A percentile compares a stretch with the other conserved stretches of the same genome.
Conservation (phyloP, 164 flowering plant genomes). For the Dillenia suffruticosa region DNA sequence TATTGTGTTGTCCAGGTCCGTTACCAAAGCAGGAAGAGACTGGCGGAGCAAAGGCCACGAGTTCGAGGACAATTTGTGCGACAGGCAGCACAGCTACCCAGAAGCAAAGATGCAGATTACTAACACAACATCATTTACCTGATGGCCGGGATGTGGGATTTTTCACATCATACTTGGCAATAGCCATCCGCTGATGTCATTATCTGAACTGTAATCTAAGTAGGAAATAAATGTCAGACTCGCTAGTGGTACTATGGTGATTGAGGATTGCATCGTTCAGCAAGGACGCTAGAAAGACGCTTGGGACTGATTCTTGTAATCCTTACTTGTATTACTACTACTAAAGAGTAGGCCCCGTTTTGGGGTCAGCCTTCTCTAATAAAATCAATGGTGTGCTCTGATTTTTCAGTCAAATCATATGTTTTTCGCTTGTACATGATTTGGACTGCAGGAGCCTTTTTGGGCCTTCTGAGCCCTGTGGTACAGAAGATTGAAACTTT, state of each 20-base stretch:
- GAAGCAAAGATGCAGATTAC: constrained; percentile 20
- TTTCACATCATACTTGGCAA: constrained; percentile 26
- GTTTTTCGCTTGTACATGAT: too few species aligned
- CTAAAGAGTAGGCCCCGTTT: constrained; percentile 4
- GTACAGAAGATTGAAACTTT: too few species aligned
- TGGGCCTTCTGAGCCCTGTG: too few species aligned
- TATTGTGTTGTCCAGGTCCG: constrained; percentile 46
- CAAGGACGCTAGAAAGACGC: background rate
- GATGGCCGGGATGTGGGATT: constrained; percentile 7
- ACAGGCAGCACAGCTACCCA: constrained; percentile 27
- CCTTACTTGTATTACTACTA: constrained; percentile 6
- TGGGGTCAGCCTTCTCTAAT: constrained; percentile 7
- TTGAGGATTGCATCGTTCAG: background rate
- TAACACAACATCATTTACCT: constrained; percentile 7
- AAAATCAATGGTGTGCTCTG: too few species aligned
- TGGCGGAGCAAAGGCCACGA: constrained; percentile 82
- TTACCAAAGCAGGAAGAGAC: constrained; percentile 68
- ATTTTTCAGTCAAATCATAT: too few species aligned
- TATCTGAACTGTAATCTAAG: background rate
- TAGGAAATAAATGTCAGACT: constrained; percentile 2
- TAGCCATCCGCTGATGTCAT: background rate
- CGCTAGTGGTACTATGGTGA: background rate
- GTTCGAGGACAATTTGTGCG: constrained; percentile 79
- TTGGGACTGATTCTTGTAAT: constrained; percentile 2
- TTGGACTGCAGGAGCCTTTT: too few species aligned